Evolutionary conservation across 371 early-diverging fungal genomes (phyloP), one percentile per base, ranked within the genome.

Genomic region (Mucor circinelloides): DNA sequence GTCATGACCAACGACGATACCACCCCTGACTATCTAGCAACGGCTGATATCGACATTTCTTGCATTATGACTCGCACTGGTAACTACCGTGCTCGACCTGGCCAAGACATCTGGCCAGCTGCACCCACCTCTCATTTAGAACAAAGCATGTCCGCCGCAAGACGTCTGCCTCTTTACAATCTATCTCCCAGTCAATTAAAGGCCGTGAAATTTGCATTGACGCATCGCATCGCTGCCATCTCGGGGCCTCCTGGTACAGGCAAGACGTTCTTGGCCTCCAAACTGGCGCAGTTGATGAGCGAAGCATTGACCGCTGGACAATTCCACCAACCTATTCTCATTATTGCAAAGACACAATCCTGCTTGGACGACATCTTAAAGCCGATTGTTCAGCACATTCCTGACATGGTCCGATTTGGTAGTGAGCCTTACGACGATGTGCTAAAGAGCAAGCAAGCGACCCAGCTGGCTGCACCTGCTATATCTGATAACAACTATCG

Each of bases 221-320:
- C 67, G 0, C 76, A 83, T 58, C 73, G 74, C 1, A 63, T 83
- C 13, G 68, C 80, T 17, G 68, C 74, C 0, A 73, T 83, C 13
- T 63, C 79, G 0, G 83, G 83, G 0, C 66, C 70, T 5, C 64
- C 79, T 40, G 83, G 83, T 8, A 77, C 83, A 8, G 83, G 83
- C 0, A 83, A 83, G 38, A 80, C 83, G 0, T 75, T 57, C 60
- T 48, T 83, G 36, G 77, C 76, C 0, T 40, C 58, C 38, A 83
- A 83, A 58, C 23, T 83, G 3, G 69, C 75, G 1, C 58, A 70
- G 25, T 25, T 83, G 12, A 59, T 72, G 12, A 71, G 77, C 12
- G 69, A 72, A 19, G 75, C 72, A 1, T 28, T 83, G 5, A 46
- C 48, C 7, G 44, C 50, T 0, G 66, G 73, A 0, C 80, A 76